Conservation (phyloP, 2,329 filamentous ascomycete genomes). For the Trichophyton benhamiae region DNA sequence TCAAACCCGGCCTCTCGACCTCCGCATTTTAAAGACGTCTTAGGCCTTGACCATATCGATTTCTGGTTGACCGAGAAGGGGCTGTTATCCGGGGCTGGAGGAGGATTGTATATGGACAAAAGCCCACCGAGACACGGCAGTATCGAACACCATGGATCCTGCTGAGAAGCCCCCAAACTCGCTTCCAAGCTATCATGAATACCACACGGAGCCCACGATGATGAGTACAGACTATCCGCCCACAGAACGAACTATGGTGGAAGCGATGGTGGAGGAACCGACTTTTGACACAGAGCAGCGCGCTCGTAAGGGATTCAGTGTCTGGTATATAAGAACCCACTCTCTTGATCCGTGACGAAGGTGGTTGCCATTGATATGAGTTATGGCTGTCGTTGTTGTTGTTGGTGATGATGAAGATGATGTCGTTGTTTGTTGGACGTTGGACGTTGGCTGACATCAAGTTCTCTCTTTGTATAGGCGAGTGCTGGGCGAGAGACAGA, state of each 20-base stretch:
- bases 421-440: too few species aligned
- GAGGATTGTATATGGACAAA: not conserved
- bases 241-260: conserved; percentile 8
- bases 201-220: conserved; percentile 4
- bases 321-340: conserved; percentile 12
- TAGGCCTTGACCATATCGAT: not conserved
- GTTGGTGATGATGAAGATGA: not conserved
- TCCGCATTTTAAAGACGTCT: not conserved
- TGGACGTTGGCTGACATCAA: not conserved
- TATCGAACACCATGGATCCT: conserved; percentile 6
- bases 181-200: conserved; percentile 10
- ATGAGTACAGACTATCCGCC: conserved; percentile 7
- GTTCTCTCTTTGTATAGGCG: conserved; percentile 21
- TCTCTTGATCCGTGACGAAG: not conserved
- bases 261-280: conserved; percentile 13
- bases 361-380: not conserved
- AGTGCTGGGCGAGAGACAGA: conserved; percentile 31
- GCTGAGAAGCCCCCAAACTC: conserved; percentile 6
- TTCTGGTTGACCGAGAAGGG: not conserved
- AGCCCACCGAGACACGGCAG: not conserved
- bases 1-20: not conserved
- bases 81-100: not conserved
- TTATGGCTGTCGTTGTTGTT: not conserved
- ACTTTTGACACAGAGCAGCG: conserved; percentile 9
- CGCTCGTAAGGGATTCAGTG: conserved; percentile 12